Evolutionary conservation across 2,329 filamentous ascomycete species (phyloP), one percentile per base, ranked within the genome.

Genomic region (Colletotrichum tamarilloi): DNA sequence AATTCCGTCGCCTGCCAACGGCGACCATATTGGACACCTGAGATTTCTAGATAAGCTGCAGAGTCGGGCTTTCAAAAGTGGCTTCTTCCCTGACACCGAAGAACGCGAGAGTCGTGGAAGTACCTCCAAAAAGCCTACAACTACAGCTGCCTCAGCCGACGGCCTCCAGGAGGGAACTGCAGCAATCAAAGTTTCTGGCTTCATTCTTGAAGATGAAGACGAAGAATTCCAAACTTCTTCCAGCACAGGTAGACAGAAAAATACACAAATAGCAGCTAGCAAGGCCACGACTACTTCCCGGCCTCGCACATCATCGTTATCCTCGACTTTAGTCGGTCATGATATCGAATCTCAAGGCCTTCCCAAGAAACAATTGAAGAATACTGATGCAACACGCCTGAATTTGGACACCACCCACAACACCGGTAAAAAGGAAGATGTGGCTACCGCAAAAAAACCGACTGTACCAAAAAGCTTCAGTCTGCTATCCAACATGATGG

Each of bases 161-260:
- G 14, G 19, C 16, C 3, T 16, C 24, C 26, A 22, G 9, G 35
- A 63, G n/a, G 32, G 19, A 19, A 14, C 22, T 14, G 6, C 12
- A 22, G 32, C 32, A n/a, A 63, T 24, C 11, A 32, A 22, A 11
- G 49, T 64, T 8, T 68, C 67, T 4, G 67, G 67, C 6, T 68
- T 68, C 60, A 55, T 63, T 32, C 24, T 64, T 7, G 59, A 68
- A 32, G 60, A 68, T 11, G 67, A 68, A 9, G 49, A 64, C n/a
- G 26, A 49, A 12, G 67, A 57, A 22, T 8, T 5, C 42, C 19
- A 7, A 12, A 4, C 24, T 32, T 42, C 14, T 24, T n/a, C 16
- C n/a, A n/a, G 26, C 19, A 11, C 9, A 12, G 30, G 6, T 32
- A 42, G 30, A 64, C 7, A 14, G 22, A n/a, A 52, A 26, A 12